Evolutionary conservation across 2,329 filamentous ascomycete genomes (phyloP), one percentile per base, ranked within the genome.

Genomic region (Remersonia thermophila): DNA sequence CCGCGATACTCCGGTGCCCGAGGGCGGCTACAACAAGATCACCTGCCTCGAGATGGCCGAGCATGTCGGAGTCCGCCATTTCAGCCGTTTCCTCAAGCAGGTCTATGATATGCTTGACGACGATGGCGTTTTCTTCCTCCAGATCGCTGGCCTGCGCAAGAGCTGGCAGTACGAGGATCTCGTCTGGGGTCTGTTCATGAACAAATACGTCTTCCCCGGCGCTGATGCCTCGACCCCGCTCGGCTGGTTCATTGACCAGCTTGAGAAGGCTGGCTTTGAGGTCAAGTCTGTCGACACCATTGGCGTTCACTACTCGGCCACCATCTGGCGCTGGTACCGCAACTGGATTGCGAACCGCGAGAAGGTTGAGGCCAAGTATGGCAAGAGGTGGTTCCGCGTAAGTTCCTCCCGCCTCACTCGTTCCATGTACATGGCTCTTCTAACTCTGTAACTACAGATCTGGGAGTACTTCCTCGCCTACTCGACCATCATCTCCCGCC

Each of bases 101-200:
- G 82, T 93, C 39, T 73, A 93, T 59, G 80, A 93, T 55, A 95
- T 96, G 86, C 77, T 96, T 37, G 84, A 95, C 44, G 91, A 96
- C 48, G 86, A 96, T 48, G 91, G 91, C 59, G 75, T 85, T 47
- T 93, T 96, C 69, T 95, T 91, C 73, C 71, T 96, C 42, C 91
- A 96, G 62, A 86, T 93, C 51, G 86, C 89, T 51, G 91, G 91
- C 64, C 73, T 98, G 43, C 81, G 91, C 51, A 93, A 93, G 68
- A 69, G 73, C 46, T 96, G 91, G 91, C 91, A 96, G 62, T 96
- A 94, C 56, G 87, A 96, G 69, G 89, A 96, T 64, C 73, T 95
- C 35, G 83, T 89, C 60, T 96, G 91, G 91, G 91, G 91, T 58
- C 73, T 96, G 32, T 96, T 95, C 73, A 93, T 96, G 86, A 96